These are phyloP conservation scores for Podaxis rugospora DNA, from an alignment of 768 basidiomycete genomes.

Conservation along the genomic window DNA sequence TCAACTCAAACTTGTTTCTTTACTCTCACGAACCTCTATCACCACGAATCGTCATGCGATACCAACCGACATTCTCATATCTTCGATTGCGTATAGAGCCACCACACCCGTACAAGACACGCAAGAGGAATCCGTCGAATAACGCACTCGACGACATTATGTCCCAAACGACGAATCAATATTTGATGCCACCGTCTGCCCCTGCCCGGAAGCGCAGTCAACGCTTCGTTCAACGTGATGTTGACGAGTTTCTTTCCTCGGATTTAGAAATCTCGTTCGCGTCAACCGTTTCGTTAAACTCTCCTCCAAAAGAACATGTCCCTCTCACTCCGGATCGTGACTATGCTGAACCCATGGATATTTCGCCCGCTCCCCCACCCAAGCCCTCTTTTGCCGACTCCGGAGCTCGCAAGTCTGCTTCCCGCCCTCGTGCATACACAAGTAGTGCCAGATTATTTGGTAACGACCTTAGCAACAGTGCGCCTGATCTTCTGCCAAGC, in stretches of 20 bases:
- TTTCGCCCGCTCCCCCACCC: constrained; percentile 59
- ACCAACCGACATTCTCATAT: constrained; percentile 15
- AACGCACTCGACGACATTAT: constrained; percentile 37
- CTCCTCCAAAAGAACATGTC: constrained; percentile 50
- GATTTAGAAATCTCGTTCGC: constrained; percentile 82
- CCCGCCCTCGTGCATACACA: constrained; percentile 63
- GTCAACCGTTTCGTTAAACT: constrained; percentile 76
- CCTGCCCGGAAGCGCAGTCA: constrained; percentile 48
- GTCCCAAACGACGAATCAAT: constrained; percentile 41
- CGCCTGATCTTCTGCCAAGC: constrained; percentile 24
- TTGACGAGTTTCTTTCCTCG: constrained; percentile 67
- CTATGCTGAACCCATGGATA: constrained; percentile 59
- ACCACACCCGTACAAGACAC: constrained; percentile 24
- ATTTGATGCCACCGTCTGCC: constrained; percentile 39
- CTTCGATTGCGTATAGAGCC: constrained; percentile 33
- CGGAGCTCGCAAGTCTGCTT: constrained; percentile 20
- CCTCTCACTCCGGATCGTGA: constrained; percentile 46
- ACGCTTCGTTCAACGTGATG: constrained; percentile 39
- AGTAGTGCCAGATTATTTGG: constrained; percentile 68
- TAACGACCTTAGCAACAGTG: constrained; percentile 62
- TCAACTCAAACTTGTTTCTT: constrained; percentile 13
- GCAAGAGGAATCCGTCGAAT: constrained; percentile 44
- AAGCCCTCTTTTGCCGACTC: constrained; percentile 23
- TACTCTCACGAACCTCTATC: constrained; percentile 11
- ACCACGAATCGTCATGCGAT: constrained; percentile 15